Base-by-base conservation (phyloP, 371 early-diverging fungal species). In the Mucor racemosus region DNA sequence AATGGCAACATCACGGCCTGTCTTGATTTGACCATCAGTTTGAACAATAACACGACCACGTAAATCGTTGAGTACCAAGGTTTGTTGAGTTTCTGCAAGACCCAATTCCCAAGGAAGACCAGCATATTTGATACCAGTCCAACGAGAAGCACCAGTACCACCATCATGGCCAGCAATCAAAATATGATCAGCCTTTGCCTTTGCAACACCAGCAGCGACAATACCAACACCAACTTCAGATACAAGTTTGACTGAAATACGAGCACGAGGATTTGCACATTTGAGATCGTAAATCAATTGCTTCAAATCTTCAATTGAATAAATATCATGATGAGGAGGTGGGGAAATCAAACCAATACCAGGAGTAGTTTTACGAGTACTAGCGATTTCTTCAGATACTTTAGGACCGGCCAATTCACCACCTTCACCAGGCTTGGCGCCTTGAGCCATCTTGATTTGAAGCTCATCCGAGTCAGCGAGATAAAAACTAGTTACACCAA, bases 371-470 rank as follows among this genome's bases (percentile, higher is more conserved):
- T 98, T 95, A 65, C 99, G 88, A 8, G 97, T 96, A 64, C 85
- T 84, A 35, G 95, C 98, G 73, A 98, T 97, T 64, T 91, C 91
- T 48, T 90, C 88, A 8, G 91, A 87, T 7, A 98, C 96, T 79
- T 98, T 98, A 73, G 88, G 81, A 36, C 98, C 97, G 38, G 77
- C 78, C 64, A 84, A 73, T 80, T 84, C 80, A 76, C 95, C 95
- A 57, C 95, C 97, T 85, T 98, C 97, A 60, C 99, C 99, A 17
- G 99, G 97, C 81, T 97, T 98, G 50, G 99, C 99, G 50, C 99
- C 99, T 75, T 98, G 97, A 10, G 97, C 99, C 94, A 98, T 95
- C 84, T 98, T 98, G 88, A 98, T 98, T 73, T 98, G 97, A 21
- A 98, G 82, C 78, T 97, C 97, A 67, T 98, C 96, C 0, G 97